Base-by-base conservation (phyloP, 106 monocot genomes). In the Phalaenopsis aphrodite region DNA sequence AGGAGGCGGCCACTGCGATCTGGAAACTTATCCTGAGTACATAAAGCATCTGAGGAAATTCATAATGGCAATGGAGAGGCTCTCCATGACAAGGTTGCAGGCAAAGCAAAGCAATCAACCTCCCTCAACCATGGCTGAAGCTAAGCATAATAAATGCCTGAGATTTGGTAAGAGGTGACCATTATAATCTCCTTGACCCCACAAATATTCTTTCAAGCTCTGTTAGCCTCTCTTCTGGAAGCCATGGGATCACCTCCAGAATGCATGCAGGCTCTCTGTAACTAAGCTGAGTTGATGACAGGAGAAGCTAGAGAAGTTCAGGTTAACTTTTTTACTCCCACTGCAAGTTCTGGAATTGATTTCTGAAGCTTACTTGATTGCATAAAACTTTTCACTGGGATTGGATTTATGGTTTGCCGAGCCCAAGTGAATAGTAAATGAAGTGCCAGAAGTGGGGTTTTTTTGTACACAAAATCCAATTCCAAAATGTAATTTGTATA, bases 1-100 rank as follows among this genome's bases (percentile, higher is more conserved):
- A 43, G 96, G 96, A 2, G 96, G 96, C 0, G 96, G 94, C 3
- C 96, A 97, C 80, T 97, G 96, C 84, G 94, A 97, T 82, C 82
- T 97, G 56, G 96, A 97, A 78, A 87, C 94, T 4, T 97, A 90
- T 77, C 96, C 94, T 0, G 94, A 97, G 41, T 97, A 94, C 82
- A 89, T 97, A 82, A 94, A 86, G 78, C 94, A 97, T 64, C 64
- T 97, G 77, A 79, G 86, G n/a, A 94, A 89, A 64, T 97, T 92
- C 75, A 85, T 94, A 58, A 37, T 78, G 23, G 82, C 88, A 30
- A 93, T 96, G 96, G 96, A 96, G 84, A 94, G 92, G 76, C 87
- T 84, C 74, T 58, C 84, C 7, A 55, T 82, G 37, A 69, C 65
- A 2, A 90, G 85, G 75, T 49, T 76, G 10, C 84, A 83, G 42